A percentile compares a stretch with the other conserved stretches of the same genome.
Conservation (phyloP, 2,329 filamentous ascomycete species). For the Venturia effusa region DNA sequence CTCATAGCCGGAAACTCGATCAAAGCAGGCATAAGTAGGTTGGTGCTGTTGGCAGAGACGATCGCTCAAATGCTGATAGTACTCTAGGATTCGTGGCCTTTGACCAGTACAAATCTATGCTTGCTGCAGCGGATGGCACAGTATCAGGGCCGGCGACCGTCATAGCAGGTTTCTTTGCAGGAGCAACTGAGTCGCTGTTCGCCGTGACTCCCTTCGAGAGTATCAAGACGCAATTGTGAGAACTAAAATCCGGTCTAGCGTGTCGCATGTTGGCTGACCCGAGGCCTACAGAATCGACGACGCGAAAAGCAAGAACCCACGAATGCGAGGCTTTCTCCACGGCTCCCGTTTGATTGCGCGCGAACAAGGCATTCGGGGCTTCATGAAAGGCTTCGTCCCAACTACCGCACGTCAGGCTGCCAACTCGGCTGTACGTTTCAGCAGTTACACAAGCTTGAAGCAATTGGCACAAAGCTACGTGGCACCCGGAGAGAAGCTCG, state of each 20-base stretch:
- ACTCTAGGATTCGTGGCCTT: conserved; percentile 77
- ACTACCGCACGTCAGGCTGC: conserved; percentile 91
- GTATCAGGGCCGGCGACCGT: conserved; percentile 86
- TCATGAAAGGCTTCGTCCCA: conserved; percentile 94
- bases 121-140: conserved; percentile 75
- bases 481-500: conserved; percentile 88
- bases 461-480: conserved; percentile 89
- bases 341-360: conserved; percentile 77
- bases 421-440: conserved; percentile 86
- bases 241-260: background rate
- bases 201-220: conserved; percentile 96
- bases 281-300: conserved; percentile 65
- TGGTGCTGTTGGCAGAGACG: background rate
- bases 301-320: conserved; percentile 72
- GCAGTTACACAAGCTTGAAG: conserved; percentile 79
- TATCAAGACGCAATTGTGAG: conserved; percentile 82
- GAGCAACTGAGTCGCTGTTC: conserved; percentile 83
- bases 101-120: conserved; percentile 78
- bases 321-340: conserved; percentile 85
- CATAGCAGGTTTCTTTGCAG: conserved; percentile 85
- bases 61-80: background rate
- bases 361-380: conserved; percentile 79
- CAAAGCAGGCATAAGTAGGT: conserved; percentile 86
- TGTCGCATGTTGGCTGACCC: background rate
- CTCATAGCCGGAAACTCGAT: conserved; percentile 92